Evolutionary conservation across 2,329 filamentous ascomycete genomes (phyloP), one percentile per base, ranked within the genome.

Genomic region (Penicillium occitanis): DNA sequence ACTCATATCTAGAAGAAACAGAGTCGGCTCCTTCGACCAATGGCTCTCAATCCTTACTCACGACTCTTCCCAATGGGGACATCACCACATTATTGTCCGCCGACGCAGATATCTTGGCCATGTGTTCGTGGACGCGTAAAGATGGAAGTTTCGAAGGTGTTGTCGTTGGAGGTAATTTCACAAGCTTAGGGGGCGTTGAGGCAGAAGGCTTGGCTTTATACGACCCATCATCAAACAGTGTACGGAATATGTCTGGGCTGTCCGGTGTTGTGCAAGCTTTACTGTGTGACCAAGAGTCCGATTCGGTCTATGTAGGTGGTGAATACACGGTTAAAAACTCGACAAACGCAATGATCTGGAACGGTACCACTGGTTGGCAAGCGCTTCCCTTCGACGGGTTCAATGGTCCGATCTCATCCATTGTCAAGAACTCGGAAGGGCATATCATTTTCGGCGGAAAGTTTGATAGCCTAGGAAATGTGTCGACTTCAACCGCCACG

Each of bases 91-190:
- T 97, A 59, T 87, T 90, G 63, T 85, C 87, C 48, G 90, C 93
- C 53, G 92, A 98, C 78, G 93, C 90, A 66, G 88, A 90, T 59
- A 97, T 99, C 74, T 86, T 89, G 74, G 86, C 92, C 69, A 95
- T 99, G 91, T 99, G 95, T 81, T 82, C 90, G 22, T 91, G 94
- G 72, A 83, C 88, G 61, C 80, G 84, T 71, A 83, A 85, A 66
- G 85, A 91, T 77, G 90, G 91, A 69, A 85, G 83, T 5, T 79
- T 90, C 65, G 83, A 86, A n/a, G 90, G 90, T 48, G 86, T 98
- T 33, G 86, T 98, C 58, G 86, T 99, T 17, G 95, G 91, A 65
- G 95, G 95, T 58, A 98, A 98, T 81, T 99, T 99, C 76, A 98
- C 95, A 37, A 96, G 92, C 76, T 81, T 99, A 68, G 91, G 89